A percentile compares a stretch with the other conserved stretches of the same genome.
phyloP scores from a whole-genome alignment of 805 yeast species.

The Nakazawaea pomicola region DNA sequence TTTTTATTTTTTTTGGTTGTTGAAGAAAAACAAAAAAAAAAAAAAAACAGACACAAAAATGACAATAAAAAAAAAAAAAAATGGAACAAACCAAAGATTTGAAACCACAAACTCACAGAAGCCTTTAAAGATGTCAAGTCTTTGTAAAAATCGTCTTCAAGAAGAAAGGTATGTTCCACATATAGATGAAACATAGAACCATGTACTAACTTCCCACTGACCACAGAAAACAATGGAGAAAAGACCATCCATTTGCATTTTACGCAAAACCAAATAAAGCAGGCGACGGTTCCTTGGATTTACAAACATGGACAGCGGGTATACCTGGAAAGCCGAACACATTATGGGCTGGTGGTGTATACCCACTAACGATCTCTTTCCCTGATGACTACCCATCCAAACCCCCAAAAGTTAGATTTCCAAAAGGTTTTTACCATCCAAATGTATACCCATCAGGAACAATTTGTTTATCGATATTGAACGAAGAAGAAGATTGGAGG shows the following conservation, averaged over 20 bases:
- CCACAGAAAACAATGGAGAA: slow-evolving; percentile 89
- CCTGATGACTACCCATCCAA: slow-evolving; percentile 94
- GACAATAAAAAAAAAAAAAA: background rate
- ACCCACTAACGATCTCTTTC: slow-evolving; percentile 75
- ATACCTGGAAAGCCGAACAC: slow-evolving; percentile 91
- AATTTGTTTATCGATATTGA: slow-evolving; percentile 84
- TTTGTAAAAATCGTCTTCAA: slow-evolving; percentile 79
- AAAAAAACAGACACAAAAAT: background rate
- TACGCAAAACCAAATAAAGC: slow-evolving; percentile 83
- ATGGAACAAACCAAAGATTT: background rate
- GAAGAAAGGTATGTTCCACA: slow-evolving; percentile 60
- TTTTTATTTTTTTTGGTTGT: too few relatives aligned
- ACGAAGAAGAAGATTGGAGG: slow-evolving; percentile 97
- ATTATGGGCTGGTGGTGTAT: slow-evolving; percentile 86
- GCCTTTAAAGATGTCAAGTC: slow-evolving; percentile 35
- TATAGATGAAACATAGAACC: too few relatives aligned
- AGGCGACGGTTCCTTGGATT: slow-evolving; percentile 78
- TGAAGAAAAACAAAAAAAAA: background rate
- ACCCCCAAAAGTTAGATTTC: slow-evolving; percentile 92
- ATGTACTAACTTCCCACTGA: slow-evolving; percentile 1
- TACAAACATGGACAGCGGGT: slow-evolving; percentile 90
- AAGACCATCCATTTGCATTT: slow-evolving; percentile 97
- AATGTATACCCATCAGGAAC: slow-evolving; percentile 98
- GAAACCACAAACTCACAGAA: background rate
- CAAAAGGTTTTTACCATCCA: slow-evolving; percentile 91